Base-by-base conservation (phyloP, 768 basidiomycete genomes). In the Cystofilobasidium ferigula region DNA sequence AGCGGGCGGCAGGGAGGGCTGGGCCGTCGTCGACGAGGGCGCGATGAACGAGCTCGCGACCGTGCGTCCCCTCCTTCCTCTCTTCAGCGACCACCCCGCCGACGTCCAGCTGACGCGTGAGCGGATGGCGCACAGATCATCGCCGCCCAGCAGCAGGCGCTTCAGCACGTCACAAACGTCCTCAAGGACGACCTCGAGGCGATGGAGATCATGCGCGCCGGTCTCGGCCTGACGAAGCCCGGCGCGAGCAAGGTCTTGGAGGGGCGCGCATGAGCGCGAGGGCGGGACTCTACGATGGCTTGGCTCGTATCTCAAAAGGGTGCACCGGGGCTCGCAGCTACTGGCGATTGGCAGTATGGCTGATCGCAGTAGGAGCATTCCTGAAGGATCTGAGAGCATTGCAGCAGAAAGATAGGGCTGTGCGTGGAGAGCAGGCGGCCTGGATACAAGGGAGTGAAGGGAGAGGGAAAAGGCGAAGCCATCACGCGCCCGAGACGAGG, bases 1-100 rank as follows among this genome's bases (percentile, higher is more conserved):
- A 30, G 54, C 10, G 36, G 62, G 38, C 56, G 63, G 56, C 24
- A 22, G 28, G 57, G 71, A 71, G n/a, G 71, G 69, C 1, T 71
- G 72, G 73, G 61, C 69, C 35, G 61, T 62, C 16, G 72, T 72
- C 43, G 72, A 72, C 54, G 65, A 69, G 56, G 58, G 62, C 26
- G 69, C 67, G 8, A 67, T 74, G 61, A 70, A 70, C 28, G 62
- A 70, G 57, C 56, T 74, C 35, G 73, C 73, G 16, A 70, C 71
- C 54, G 73, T 73, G 62, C 62, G 72, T 64, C 42, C 26, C 54
- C 26, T 1, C 34, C 4, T 35, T 62, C 22, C 42, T 34, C n/a
- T 57, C 30, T 34, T 12, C 32, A 48, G 18, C 14, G 13, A 35
- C n/a, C 6, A 4, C 51, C 51, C 12, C 9, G 20, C 12, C 2